A percentile compares a stretch with the other conserved stretches of the same genome.
Conservation (phyloP, 73 alveolate genomes). For the Paramecium sexaurelia region DNA sequence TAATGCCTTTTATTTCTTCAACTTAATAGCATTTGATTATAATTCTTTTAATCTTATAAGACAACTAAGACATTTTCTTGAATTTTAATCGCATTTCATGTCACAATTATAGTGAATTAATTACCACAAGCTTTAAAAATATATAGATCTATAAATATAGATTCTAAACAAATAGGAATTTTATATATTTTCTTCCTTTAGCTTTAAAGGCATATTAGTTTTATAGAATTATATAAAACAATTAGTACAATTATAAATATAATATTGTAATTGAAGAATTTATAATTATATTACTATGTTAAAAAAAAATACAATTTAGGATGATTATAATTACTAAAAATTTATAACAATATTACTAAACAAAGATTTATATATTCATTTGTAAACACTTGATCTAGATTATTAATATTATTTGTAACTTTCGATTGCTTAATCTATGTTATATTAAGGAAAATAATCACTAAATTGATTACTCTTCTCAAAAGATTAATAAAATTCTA, state of each 20-base stretch:
- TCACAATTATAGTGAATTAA: conserved; percentile 36
- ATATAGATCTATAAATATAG: neutral
- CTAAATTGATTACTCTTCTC: conserved; percentile 16
- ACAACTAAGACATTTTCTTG: conserved; percentile 34
- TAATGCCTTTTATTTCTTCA: conserved; percentile 20
- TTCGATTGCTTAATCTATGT: conserved; percentile 15
- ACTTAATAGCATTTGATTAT: neutral
- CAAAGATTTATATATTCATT: neutral
- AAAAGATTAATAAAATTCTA: conserved; percentile 21
- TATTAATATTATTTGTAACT: neutral
- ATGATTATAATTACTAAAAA: too few species aligned
- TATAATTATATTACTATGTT: too few species aligned
- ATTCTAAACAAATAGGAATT: conserved; percentile 37
- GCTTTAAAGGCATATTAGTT: neutral
- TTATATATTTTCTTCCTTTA: conserved; percentile 4
- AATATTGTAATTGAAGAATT: too few species aligned
- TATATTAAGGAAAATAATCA: conserved; percentile 25
- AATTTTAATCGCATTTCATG: neutral
- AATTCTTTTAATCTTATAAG: neutral
- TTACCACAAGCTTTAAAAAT: conserved; percentile 2
- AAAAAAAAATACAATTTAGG: too few species aligned
- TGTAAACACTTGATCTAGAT: neutral
- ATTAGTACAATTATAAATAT: too few species aligned
- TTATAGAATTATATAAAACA: too few species aligned
- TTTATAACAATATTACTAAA: too few species aligned